Evolutionary conservation across 331 rosid species (phyloP), one percentile per base, ranked within the genome.

Genomic region (Rosa hybrid): DNA sequence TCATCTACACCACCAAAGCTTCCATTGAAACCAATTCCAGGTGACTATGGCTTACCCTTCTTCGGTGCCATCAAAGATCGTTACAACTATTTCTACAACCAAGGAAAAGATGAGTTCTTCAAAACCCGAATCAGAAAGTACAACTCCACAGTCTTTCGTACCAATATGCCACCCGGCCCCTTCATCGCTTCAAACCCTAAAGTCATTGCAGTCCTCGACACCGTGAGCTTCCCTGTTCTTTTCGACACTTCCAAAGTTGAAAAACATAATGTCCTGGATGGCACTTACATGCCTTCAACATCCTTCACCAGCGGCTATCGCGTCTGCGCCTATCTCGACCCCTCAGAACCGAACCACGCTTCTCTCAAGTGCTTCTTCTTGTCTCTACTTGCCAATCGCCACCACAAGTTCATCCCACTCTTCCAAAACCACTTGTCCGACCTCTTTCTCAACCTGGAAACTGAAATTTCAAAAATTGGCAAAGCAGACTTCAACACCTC

Each of bases 261-360:
- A 34, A 34, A 34, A n/a, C 87, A 83, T 2, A 74, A 93, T 73
- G 80, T 93, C 71, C 87, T 93, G 14, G 94, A 89, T 76, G 98
- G 98, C n/a, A 91, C 97, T 11, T 93, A 78, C 93, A 93, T 91
- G 97, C 93, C 98, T 2, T 89, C 97, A 38, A 78, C 86, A 7
- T 7, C 78, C 77, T 90, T 82, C 87, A 86, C 92, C 82, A 97
- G 94, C 13, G 91, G 90, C 23, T 81, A 88, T 85, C 90, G 93
- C 1, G 82, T 84, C 16, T 86, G 90, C 71, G 91, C 97, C 6
- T 91, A 80, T 73, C 93, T 85, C 18, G 94, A 93, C 85, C 88
- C 97, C 7, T 63, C 97, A 9, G 98, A 93, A 38, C 87, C 92
- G 25, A 78, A 79, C 10, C 98, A 93, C 81, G 41, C 54, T 0